Percentiles rank a stretch among this genome's conserved stretches.
Evolutionary conservation across 2,329 filamentous ascomycete species (phyloP).

Genomic region (Sporothrix brunneoviolacea): DNA sequence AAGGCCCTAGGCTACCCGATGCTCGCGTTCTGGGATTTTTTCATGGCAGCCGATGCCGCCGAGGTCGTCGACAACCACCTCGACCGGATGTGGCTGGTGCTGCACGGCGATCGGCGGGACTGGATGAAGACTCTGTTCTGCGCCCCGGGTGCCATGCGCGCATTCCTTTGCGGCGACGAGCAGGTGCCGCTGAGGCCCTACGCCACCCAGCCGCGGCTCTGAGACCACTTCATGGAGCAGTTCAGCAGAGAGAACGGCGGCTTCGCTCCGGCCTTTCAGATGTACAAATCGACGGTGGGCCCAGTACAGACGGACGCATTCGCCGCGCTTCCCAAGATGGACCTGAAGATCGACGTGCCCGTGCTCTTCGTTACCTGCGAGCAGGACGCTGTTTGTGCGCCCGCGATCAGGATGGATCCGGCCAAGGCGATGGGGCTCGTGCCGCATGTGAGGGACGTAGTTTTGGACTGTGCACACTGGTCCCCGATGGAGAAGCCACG

Average conservation of each 20-base stretch:
- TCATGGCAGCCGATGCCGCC: constrained; percentile 32
- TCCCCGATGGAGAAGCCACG: constrained; percentile 24
- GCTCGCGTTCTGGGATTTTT: constrained; percentile 41
- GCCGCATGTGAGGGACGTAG: constrained; percentile 20
- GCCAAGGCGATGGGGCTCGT: constrained; percentile 21
- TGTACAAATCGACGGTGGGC: constrained; percentile 22
- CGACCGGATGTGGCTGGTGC: constrained; percentile 30
- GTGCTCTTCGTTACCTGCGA: constrained; percentile 23
- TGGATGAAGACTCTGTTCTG: constrained; percentile 32
- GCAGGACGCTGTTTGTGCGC: constrained; percentile 23
- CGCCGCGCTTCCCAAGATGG: constrained; percentile 14
- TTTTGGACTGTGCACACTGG: constrained; percentile 26
- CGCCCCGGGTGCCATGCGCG: constrained; percentile 28
- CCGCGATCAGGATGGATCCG: constrained; percentile 17
- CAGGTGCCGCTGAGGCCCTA: constrained; percentile 22
- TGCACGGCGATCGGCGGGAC: constrained; percentile 24
- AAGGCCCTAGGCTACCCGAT: constrained; percentile 30
- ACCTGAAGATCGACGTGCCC: constrained; percentile 22
- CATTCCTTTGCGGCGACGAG: constrained; percentile 20
- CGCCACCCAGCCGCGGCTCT: constrained; percentile 22
- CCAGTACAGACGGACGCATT: constrained; percentile 22
- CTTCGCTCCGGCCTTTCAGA: constrained; percentile 25
- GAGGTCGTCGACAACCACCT: constrained; percentile 32
- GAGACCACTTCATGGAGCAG: constrained; percentile 22
- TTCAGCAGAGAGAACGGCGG: constrained; percentile 20